Evolutionary conservation across 352 stramenopile genomes (phyloP).

Genomic region (Phytophthora pini): DNA sequence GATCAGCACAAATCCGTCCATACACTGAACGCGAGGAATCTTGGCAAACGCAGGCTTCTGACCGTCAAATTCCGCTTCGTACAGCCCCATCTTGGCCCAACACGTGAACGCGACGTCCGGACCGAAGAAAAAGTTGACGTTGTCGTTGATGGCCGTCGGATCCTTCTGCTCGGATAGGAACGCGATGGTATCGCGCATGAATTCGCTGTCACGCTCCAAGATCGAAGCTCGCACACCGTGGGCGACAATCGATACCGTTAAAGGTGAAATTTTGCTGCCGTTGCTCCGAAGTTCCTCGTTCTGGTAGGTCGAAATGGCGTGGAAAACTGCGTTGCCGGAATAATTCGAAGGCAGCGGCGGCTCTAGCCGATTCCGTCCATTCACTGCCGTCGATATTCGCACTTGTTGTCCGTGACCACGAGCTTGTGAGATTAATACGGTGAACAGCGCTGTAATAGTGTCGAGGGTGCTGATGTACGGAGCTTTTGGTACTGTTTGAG

Average conservation of each 20-base stretch:
- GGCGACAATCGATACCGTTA: slow-evolving; percentile 31
- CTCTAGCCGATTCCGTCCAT: slow-evolving; percentile 46
- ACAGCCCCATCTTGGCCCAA: slow-evolving; percentile 62
- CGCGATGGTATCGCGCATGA: slow-evolving; percentile 60
- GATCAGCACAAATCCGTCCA: slow-evolving; percentile 56
- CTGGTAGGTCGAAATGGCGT: slow-evolving; percentile 47
- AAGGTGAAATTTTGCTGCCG: not conserved
- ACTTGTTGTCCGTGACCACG: slow-evolving; percentile 48
- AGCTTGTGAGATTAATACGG: slow-evolving; percentile 54
- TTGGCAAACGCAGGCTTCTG: slow-evolving; percentile 38
- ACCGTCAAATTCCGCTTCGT: slow-evolving; percentile 55
- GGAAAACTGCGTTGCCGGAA: slow-evolving; percentile 59
- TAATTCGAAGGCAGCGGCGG: slow-evolving; percentile 55
- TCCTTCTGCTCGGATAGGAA: slow-evolving; percentile 46
- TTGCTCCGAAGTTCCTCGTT: slow-evolving; percentile 29
- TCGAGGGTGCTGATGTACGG: slow-evolving; percentile 61
- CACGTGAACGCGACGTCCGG: slow-evolving; percentile 64
- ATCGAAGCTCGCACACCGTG: slow-evolving; percentile 50
- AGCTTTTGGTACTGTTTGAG: not conserved
- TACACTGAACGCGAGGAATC: slow-evolving; percentile 41
- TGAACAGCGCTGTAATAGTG: slow-evolving; percentile 57
- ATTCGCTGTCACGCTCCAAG: slow-evolving; percentile 43
- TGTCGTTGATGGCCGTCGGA: slow-evolving; percentile 45
- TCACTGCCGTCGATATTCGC: slow-evolving; percentile 55
- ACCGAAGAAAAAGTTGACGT: slow-evolving; percentile 62